A percentile compares a stretch with the other conserved stretches of the same genome.
phyloP scores from a whole-genome alignment of 1,139 yeast genomes.

The Yamadazyma buinensis region DNA sequence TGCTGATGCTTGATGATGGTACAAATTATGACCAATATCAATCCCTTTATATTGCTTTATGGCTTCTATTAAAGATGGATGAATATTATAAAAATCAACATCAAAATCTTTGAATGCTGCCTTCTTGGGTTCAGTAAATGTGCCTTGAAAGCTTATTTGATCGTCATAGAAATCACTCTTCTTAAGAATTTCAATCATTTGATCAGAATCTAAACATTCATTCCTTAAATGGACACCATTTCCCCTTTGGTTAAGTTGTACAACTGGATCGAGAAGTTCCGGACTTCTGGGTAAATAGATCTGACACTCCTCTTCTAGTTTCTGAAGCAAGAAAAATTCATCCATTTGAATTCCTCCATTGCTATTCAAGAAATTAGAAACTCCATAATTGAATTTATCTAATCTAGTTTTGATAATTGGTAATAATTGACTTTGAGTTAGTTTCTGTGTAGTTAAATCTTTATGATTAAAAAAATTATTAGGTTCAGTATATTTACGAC shows the following conservation, averaged over 20 bases:
- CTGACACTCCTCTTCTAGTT: slow-evolving; percentile 29
- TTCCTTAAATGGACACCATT: slow-evolving; percentile 1
- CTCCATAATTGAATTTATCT: slow-evolving; percentile 44
- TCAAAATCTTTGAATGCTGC: slow-evolving; percentile 21
- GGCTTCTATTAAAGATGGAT: slow-evolving; percentile 47
- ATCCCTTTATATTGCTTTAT: slow-evolving; percentile 45
- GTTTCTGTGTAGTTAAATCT: slow-evolving; percentile 12
- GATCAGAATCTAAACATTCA: slow-evolving; percentile 21
- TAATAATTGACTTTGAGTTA: slow-evolving; percentile 38
- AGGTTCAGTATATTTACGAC: slow-evolving; percentile 9
- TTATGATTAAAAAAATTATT: slow-evolving; percentile 11
- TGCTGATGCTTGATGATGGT: slow-evolving; percentile 81
- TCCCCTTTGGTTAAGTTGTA: slow-evolving; percentile 15
- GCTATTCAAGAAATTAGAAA: slow-evolving; percentile 33
- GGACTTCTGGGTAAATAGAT: slow-evolving; percentile 45
- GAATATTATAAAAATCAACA: slow-evolving; percentile 34
- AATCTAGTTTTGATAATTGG: slow-evolving; percentile 60
- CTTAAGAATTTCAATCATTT: slow-evolving; percentile 47
- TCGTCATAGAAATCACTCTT: slow-evolving; percentile 46
- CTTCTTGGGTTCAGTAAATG: slow-evolving; percentile 21
- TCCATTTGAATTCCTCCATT: slow-evolving; percentile 7
- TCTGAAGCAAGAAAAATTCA: slow-evolving; percentile 9
- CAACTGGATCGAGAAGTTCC: slow-evolving; percentile 28
- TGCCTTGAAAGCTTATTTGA: slow-evolving; percentile 46
- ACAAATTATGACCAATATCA: slow-evolving; percentile 48